phyloP scores from a whole-genome alignment of 2,329 filamentous ascomycete species.

The Fusarium pseudocircinatum region DNA sequence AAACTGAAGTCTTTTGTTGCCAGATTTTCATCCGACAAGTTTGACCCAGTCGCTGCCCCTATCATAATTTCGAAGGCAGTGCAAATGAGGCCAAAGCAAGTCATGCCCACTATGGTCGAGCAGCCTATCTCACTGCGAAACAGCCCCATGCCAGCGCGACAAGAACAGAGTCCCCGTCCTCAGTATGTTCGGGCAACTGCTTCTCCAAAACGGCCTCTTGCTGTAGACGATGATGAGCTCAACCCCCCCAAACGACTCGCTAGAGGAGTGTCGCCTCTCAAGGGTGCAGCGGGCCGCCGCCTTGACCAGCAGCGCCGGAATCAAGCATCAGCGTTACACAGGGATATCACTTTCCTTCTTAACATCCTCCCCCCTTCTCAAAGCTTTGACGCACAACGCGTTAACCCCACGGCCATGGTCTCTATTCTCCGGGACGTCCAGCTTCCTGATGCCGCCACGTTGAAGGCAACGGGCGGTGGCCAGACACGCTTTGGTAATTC shows the following conservation, averaged over 20 bases:
- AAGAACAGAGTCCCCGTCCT: conserved; percentile 57
- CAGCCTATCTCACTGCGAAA: conserved; percentile 56
- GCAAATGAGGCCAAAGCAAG: conserved; percentile 75
- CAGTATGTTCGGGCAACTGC: conserved; percentile 59
- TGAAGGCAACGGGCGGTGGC: conserved; percentile 58
- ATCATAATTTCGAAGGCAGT: conserved; percentile 83
- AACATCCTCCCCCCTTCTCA: conserved; percentile 79
- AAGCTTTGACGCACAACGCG: conserved; percentile 75
- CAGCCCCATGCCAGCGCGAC: conserved; percentile 53
- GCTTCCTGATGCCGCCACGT: conserved; percentile 69
- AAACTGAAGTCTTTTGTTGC: conserved; percentile 78
- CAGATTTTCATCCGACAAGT: conserved; percentile 75
- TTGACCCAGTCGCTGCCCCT: conserved; percentile 83
- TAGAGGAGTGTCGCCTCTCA: conserved; percentile 91
- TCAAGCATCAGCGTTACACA: conserved; percentile 75
- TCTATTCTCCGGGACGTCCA: conserved; percentile 74
- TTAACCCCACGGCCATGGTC: conserved; percentile 77
- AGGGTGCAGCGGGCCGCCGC: conserved; percentile 86
- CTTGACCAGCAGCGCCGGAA: conserved; percentile 79
- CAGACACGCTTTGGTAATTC: conserved; percentile 49
- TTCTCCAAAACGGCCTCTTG: conserved; percentile 71
- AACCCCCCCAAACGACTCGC: conserved; percentile 86
- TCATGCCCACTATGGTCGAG: conserved; percentile 63
- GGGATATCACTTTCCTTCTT: conserved; percentile 71
- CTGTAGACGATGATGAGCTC: conserved; percentile 75